Evolutionary conservation across 1,284 basidiomycete species (phyloP), one percentile per base, ranked within the genome.

Genomic region (Porogramme epimiltina): DNA sequence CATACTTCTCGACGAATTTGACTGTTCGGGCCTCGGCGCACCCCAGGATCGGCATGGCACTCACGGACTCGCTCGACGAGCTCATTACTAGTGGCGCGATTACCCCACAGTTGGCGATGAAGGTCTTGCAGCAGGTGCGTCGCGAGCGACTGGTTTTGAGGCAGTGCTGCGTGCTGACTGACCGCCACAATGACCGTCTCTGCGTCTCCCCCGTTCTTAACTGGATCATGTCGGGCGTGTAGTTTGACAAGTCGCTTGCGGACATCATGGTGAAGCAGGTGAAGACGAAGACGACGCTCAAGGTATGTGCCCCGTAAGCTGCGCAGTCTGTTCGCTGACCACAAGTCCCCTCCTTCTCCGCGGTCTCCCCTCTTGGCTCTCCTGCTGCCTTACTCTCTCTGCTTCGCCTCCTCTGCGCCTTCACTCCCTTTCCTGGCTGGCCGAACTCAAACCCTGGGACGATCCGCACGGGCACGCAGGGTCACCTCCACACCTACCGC

Each of bases 21-120:
- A 53, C 47, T 54, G 49, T 44, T 54, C 23, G 3, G 18, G n/a
- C 5, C 25, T n/a, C 33, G 37, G 13, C 20, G 36, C 13, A 24
- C 44, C 24, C 5, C 64, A 98, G 96, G 61, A 93, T 98, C 72
- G 96, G 96, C 38, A 93, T 95, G 80, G 94, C 96, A 42, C 81
- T 99, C 50, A 98, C 96, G n/a, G 96, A 99, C 77, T 95, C 96
- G 58, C 85, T 99, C 62, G 96, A 99, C 74, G 96, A 99, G 75
- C 84, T 99, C 56, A 99, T 99, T 66, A 97, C 95, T 46, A 93
- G 90, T 62, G 96, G 96, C 2, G 89, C 93, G 52, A 98, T 99
- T 63, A 97, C 95, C 19, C 96, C 97, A 2, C 95, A 99, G 73
- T 74, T 99, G 56, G 96, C 96, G 13, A 95, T 98, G 91, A 92